Conservation (phyloP, 306 rosid genomes). For the Quercus cerris region DNA sequence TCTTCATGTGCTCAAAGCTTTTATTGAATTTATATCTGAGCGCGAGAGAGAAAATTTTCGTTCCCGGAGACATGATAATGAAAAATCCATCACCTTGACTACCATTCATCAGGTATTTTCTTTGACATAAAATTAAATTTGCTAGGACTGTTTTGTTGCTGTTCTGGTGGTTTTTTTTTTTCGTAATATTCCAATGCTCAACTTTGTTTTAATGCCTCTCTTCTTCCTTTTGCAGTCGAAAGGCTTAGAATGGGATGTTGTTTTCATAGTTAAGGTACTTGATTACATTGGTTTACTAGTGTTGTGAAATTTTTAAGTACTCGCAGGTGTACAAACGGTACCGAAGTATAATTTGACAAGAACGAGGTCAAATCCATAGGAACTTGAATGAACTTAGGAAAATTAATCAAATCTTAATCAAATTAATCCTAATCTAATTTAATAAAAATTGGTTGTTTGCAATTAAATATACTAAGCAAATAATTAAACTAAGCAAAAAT, state of each 20-base stretch:
- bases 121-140: background rate
- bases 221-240: constrained; percentile 63
- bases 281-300: background rate
- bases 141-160: background rate
- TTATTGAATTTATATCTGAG: constrained; percentile 66
- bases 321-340: no score
- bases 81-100: constrained; percentile 77
- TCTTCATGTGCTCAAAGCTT: constrained; percentile 46
- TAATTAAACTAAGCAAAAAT: no score
- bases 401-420: no score
- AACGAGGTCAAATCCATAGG: no score
- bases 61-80: constrained; percentile 64
- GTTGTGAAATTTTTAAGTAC: no score
- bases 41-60: constrained; percentile 77
- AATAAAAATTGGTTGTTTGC: no score
- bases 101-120: constrained; percentile 88
- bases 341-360: no score
- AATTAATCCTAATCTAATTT: no score
- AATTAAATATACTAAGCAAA: no score
- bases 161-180: background rate
- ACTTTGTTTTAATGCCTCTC: background rate
- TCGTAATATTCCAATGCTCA: background rate
- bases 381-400: no score
- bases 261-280: constrained; percentile 90
- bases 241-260: constrained; percentile 97